Evolutionary conservation across 345 rosid genomes (phyloP).

Genomic region (Laguncularia racemosa): DNA sequence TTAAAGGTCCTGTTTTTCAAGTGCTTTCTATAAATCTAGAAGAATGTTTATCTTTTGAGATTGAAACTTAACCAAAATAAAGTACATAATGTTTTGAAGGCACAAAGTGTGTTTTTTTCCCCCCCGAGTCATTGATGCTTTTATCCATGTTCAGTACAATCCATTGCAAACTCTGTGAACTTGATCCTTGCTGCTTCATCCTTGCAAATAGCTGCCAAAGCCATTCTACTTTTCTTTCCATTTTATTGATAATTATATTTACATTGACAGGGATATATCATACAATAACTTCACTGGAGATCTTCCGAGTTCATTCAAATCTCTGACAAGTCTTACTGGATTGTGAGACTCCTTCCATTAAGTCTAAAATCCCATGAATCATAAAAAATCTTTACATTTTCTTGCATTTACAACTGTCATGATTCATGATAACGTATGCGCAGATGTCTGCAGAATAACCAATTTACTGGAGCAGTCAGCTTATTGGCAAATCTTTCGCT

Average conservation of each 20-base stretch:
- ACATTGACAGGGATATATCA: constrained; percentile 69
- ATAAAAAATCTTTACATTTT: background rate
- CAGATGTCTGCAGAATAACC: constrained; percentile 84
- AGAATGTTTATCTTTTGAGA: too few species aligned
- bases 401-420: background rate
- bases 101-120: too few species aligned
- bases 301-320: constrained; percentile 75
- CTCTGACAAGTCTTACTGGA: constrained; percentile 55
- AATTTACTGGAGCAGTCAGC: constrained; percentile 80
- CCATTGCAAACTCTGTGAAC: too few species aligned
- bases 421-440: constrained; percentile 4
- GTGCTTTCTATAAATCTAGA: too few species aligned
- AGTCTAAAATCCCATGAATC: background rate
- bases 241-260: background rate
- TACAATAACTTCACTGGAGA: constrained; percentile 77
- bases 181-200: too few species aligned
- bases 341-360: constrained; percentile 38
- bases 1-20: too few species aligned
- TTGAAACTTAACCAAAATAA: too few species aligned
- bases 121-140: too few species aligned
- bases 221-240: background rate
- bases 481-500: constrained; percentile 73
- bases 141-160: too few species aligned
- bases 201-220: too few species aligned
- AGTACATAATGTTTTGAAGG: too few species aligned